Conservation (phyloP, 176 grass and related monocot genomes). For the Rhipidocladum racemiflorum region DNA sequence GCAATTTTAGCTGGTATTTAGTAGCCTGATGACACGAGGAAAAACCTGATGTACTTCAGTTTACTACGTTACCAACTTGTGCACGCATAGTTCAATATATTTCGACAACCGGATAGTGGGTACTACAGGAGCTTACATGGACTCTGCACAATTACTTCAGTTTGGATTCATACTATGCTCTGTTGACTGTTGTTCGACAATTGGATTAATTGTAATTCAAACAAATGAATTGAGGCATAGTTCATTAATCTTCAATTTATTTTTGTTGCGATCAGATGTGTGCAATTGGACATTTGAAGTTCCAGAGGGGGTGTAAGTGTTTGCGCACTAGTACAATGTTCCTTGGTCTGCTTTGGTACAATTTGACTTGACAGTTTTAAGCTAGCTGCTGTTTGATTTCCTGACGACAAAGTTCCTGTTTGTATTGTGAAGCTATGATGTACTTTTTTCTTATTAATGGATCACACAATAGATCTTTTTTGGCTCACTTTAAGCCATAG, state of each 20-base stretch:
- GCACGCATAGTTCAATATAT: not conserved
- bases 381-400: not conserved
- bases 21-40: not conserved
- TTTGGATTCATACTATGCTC: not conserved
- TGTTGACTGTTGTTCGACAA: not conserved
- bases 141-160: not conserved
- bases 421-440: not conserved
- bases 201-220: not conserved
- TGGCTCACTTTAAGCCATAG: not conserved
- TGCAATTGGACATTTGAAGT: not conserved
- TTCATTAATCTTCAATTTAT: not conserved
- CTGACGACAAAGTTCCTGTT: not conserved
- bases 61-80: not conserved
- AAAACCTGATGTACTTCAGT: not conserved
- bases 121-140: not conserved
- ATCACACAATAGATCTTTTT: not conserved
- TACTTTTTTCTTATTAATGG: not conserved
- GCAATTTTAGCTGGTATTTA: too few relatives aligned
- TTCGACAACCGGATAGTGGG: not conserved
- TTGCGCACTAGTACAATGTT: not conserved
- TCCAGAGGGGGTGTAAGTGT: not conserved
- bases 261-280: not conserved
- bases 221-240: not conserved
- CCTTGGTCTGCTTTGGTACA: not conserved
- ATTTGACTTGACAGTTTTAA: not conserved